phyloP scores from a whole-genome alignment of 202 grass and related monocot species.

The Dendrocalamus latiflorus region DNA sequence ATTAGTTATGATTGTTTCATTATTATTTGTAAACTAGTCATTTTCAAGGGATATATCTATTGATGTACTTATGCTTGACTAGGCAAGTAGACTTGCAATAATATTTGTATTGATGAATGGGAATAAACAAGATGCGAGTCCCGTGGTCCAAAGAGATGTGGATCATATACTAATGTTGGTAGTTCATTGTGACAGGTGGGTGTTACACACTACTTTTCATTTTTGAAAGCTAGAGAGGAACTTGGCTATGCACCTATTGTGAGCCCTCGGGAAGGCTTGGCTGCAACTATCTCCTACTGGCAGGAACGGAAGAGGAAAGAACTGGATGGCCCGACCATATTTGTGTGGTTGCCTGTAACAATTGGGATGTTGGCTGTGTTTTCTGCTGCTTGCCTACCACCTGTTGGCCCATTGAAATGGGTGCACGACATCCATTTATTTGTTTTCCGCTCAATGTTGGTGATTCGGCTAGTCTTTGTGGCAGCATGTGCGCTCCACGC shows the following conservation, averaged over 20 bases:
- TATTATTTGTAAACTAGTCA: not conserved
- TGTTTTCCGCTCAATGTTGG: conserved; percentile 42
- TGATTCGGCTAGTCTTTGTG: conserved; percentile 43
- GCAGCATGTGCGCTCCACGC: conserved; percentile 27
- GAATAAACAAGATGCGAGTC: not conserved
- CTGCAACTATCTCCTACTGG: conserved; percentile 69
- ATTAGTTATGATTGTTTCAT: not conserved
- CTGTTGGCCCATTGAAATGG: conserved; percentile 56
- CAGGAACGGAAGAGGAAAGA: conserved; percentile 65
- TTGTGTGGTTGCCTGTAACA: conserved; percentile 39
- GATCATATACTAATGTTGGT: conserved; percentile 24
- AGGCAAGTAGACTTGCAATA: not conserved
- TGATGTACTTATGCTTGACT: not conserved
- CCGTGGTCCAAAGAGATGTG: not conserved
- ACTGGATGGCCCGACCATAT: conserved; percentile 80
- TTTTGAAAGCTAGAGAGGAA: conserved; percentile 81
- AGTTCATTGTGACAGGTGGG: conserved; percentile 56
- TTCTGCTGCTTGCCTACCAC: conserved; percentile 58
- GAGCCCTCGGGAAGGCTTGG: conserved; percentile 59
- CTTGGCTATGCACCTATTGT: conserved; percentile 68
- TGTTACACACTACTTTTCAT: conserved; percentile 89
- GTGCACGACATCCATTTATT: conserved; percentile 42
- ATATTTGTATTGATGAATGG: not conserved
- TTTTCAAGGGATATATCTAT: not conserved
- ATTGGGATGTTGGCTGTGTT: conserved; percentile 53